Evolutionary conservation across 768 basidiomycete species (phyloP), one percentile per base, ranked within the genome.

Genomic region (Pulveroboletus frians): DNA sequence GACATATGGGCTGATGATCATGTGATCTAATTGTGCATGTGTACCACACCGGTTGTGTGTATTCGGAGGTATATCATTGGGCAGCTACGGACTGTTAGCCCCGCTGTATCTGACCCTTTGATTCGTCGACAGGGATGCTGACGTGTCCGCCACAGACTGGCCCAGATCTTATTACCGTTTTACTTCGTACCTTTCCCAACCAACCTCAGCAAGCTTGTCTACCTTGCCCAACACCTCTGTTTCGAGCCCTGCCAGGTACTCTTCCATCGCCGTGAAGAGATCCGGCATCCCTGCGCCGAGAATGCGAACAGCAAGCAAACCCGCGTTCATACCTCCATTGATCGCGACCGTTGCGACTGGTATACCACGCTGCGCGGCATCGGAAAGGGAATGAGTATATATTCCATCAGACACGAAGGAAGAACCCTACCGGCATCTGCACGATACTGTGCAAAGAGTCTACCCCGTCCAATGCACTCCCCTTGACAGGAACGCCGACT

Each of bases 311-410:
- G 95, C 93, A 13, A 98, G 78, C 2, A 99, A 71, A 1, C 85
- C 96, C 1, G 94, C 96, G 61, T 98, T 99, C 48, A 82, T 90
- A 15, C 88, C 83, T 60, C 96, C 96, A 67, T 94, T 92, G 66
- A 98, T 97, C 0, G 94, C 95, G 15, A 97, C 93, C 3, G 95
- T 97, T 4, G 96, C 96, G 13, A 95, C 92, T 4, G 96, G 96
- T 50, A 98, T 88, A 15, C 95, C 96, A 32, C 95, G 81, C 94
- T 96, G 38, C 29, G 7, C 20, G 4, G 44, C 5, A 42, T 38
- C 42, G n/a, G 18, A 41, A 26, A 17, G 30, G 40, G 39, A 46
- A 36, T 39, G 21, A 55, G 39, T 2, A 46, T 9, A 27, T 37
- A 18, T 11, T n/a, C 14, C 3, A 27, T n/a, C 34, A 34, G 20